Percentiles rank a stretch among this genome's conserved stretches.
These are phyloP conservation scores for Ustilago xerochloae DNA, from an alignment of 1,284 basidiomycete genomes.

Conservation along the genomic window DNA sequence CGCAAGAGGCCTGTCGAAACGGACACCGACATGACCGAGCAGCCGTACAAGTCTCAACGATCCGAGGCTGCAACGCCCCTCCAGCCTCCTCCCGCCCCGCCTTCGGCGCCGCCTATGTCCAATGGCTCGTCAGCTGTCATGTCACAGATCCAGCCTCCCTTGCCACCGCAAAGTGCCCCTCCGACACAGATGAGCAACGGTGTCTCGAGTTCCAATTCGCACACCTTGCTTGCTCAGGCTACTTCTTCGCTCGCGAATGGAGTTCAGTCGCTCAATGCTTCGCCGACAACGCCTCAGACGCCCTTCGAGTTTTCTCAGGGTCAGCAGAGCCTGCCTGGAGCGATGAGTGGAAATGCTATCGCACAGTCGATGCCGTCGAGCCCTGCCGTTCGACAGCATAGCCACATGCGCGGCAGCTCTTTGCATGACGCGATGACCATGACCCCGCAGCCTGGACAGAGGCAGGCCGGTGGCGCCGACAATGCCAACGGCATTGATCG, in stretches of 20 bases:
- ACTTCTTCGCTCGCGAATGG: conserved; percentile 25
- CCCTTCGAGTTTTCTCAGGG: conserved; percentile 47
- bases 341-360: conserved; percentile 5
- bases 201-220: neutral
- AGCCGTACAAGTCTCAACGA: conserved; percentile 42
- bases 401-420: conserved; percentile 38
- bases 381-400: conserved; percentile 33
- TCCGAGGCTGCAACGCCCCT: conserved; percentile 40
- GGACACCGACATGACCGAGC: conserved; percentile 37
- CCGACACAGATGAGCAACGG: conserved; percentile 13
- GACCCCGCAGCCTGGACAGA: conserved; percentile 25
- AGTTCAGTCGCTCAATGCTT: conserved; percentile 38
- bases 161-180: conserved; percentile 28
- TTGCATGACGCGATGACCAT: conserved; percentile 51
- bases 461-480: conserved; percentile 5
- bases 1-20: conserved; percentile 47
- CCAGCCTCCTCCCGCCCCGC: conserved; percentile 35
- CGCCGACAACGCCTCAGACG: conserved; percentile 46
- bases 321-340: conserved; percentile 14
- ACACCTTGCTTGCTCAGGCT: conserved; percentile 16
- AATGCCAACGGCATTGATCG: conserved; percentile 7
- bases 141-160: conserved; percentile 20
- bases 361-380: conserved; percentile 45
- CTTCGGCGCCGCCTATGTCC: conserved; percentile 33
- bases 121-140: conserved; percentile 8